phyloP scores from a whole-genome alignment of 75 land plant species.

The Adiantum capillusveneris region DNA sequence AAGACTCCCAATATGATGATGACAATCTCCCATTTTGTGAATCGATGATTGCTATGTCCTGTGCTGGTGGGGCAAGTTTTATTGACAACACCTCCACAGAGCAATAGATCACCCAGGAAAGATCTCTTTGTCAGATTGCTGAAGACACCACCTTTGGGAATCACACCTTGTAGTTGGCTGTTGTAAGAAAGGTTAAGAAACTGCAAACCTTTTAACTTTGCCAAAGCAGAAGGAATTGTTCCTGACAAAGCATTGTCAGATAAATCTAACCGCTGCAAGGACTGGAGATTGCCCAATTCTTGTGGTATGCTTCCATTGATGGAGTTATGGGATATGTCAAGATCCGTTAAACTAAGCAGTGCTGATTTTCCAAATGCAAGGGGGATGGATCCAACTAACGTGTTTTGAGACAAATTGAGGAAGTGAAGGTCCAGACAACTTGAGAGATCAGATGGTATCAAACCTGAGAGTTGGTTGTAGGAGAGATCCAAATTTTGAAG shows the following conservation, averaged over 20 bases:
- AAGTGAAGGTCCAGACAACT: constrained; percentile 4
- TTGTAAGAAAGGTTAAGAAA: constrained; percentile 29
- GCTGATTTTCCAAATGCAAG: constrained; percentile 8
- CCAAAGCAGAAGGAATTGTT: constrained; percentile 14
- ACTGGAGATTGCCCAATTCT: constrained; percentile 15
- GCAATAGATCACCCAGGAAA: constrained; percentile 19
- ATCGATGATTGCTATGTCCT: not conserved
- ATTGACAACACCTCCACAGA: constrained; percentile 11
- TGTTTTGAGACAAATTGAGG: constrained; percentile 23
- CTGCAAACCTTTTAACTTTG: constrained; percentile 1
- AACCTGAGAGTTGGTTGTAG: constrained; percentile 27
- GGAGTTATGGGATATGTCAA: constrained; percentile 35
- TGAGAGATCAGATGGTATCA: constrained; percentile 29
- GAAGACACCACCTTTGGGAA: constrained; percentile 16
- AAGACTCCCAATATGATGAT: not conserved
- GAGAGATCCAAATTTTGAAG: constrained; percentile 13
- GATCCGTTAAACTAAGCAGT: constrained; percentile 22
- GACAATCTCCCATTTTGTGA: not conserved
- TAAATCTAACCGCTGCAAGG: constrained; percentile 16
- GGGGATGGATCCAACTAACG: constrained; percentile 33
- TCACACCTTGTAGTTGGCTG: constrained; percentile 16
- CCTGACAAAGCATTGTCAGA: constrained; percentile 25
- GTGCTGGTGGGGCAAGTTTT: constrained; percentile 7
- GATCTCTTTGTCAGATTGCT: constrained; percentile 6
- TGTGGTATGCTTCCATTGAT: constrained; percentile 29